Conservation (phyloP, 257 asterid species). For the Nicotiana undulata region DNA sequence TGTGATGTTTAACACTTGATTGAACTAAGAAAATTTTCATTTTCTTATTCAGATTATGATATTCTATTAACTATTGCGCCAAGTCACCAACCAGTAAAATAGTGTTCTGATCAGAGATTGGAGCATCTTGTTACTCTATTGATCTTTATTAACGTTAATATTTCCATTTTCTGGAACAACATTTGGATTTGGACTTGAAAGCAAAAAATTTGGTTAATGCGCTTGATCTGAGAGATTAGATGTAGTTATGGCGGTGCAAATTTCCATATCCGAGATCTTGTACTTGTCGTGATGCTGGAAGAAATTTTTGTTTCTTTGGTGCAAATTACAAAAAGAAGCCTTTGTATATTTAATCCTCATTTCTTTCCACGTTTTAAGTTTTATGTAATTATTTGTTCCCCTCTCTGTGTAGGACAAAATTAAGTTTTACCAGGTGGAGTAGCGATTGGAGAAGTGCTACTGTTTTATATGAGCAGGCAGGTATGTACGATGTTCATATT, state of each 20-base stretch:
- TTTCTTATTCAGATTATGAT: background rate
- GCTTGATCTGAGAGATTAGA: background rate
- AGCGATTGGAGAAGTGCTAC: constrained; percentile 95
- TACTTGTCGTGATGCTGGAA: background rate
- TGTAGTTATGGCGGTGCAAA: background rate
- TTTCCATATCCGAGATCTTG: background rate
- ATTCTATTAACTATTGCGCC: background rate
- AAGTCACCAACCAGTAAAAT: background rate
- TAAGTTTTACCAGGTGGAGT: constrained; percentile 89
- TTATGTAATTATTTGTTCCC: background rate
- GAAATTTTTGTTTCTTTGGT: background rate
- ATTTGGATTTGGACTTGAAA: background rate
- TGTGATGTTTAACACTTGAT: background rate
- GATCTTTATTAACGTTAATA: background rate
- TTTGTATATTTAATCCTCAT: background rate
- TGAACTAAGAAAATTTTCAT: background rate
- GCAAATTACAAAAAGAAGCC: background rate
- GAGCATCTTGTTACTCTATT: background rate
- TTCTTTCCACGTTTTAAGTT: background rate
- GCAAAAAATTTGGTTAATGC: background rate
- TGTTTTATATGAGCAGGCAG: constrained; percentile 88
- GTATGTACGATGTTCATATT: constrained; percentile 21
- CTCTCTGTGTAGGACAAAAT: constrained; percentile 56
- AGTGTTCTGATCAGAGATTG: background rate
- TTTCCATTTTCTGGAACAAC: background rate